A percentile compares a stretch with the other conserved stretches of the same genome.
Evolutionary conservation across 805 yeast species (phyloP).

Genomic region (Teunomyces atbi): DNA sequence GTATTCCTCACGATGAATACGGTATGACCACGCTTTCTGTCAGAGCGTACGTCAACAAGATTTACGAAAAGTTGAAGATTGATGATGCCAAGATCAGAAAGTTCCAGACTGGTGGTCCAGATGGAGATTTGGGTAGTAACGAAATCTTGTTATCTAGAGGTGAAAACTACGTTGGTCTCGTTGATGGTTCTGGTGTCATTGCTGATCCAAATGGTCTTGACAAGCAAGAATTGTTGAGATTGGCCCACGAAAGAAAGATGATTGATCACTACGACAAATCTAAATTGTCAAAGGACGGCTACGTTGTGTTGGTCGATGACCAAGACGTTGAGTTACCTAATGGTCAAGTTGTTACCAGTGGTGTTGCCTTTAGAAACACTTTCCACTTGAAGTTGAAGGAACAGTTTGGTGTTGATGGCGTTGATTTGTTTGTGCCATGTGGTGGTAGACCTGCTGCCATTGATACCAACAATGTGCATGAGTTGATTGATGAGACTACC

Average conservation of each 20-base stretch:
- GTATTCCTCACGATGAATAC: slow-evolving; percentile 96
- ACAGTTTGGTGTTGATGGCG: slow-evolving; percentile 53
- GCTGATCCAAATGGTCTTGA: slow-evolving; percentile 90
- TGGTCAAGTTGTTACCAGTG: slow-evolving; percentile 74
- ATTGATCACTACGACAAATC: slow-evolving; percentile 65
- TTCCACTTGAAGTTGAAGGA: slow-evolving; percentile 78
- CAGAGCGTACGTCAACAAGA: slow-evolving; percentile 83
- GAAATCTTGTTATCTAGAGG: slow-evolving; percentile 83
- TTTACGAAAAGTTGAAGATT: slow-evolving; percentile 74
- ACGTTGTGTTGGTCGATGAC: slow-evolving; percentile 82
- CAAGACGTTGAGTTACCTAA: slow-evolving; percentile 73
- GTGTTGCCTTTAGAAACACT: slow-evolving; percentile 84
- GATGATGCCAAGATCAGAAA: slow-evolving; percentile 61
- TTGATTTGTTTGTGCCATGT: slow-evolving; percentile 93
- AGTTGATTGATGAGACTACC: slow-evolving; percentile 68
- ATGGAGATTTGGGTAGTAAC: slow-evolving; percentile 96
- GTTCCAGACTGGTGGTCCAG: slow-evolving; percentile 98
- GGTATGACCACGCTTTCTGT: slow-evolving; percentile 98
- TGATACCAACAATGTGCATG: slow-evolving; percentile 76
- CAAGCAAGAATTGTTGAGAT: slow-evolving; percentile 69
- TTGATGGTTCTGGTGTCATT: slow-evolving; percentile 94
- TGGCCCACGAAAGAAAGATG: slow-evolving; percentile 77
- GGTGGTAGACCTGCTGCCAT: slow-evolving; percentile 98
- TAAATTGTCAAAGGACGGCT: slow-evolving; percentile 72
- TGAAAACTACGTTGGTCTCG: slow-evolving; percentile 83